Conservation (phyloP, 225 moss, liverwort and hornwort species). For the Physcomitrium patens region DNA sequence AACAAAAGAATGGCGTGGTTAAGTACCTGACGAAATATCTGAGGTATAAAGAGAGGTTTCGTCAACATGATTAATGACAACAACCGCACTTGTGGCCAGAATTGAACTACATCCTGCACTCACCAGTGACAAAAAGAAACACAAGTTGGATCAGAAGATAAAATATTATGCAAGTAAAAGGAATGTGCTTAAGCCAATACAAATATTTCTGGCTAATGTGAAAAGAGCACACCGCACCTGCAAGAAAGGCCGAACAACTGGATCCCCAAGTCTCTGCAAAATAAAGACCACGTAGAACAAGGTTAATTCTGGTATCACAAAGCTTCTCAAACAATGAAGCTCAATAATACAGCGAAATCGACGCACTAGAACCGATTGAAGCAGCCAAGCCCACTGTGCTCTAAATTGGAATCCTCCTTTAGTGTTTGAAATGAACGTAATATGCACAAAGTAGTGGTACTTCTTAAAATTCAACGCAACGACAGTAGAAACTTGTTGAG, state of each 20-base stretch:
- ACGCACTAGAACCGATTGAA: neutral
- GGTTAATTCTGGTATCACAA: neutral
- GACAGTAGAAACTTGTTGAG: neutral
- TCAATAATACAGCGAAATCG: neutral
- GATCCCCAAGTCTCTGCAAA: constrained; percentile 85
- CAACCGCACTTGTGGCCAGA: constrained; percentile 78
- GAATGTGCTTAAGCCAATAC: neutral
- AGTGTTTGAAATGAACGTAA: neutral
- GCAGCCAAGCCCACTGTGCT: neutral
- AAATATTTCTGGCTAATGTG: no score
- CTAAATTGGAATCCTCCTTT: neutral
- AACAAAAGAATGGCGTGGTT: neutral
- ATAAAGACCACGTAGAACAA: constrained; percentile 14
- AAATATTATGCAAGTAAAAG: neutral
- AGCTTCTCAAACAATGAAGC: neutral
- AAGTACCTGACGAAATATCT: constrained; percentile 81
- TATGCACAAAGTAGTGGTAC: neutral
- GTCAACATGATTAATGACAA: constrained; percentile 70
- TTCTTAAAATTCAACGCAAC: neutral
- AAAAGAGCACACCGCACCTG: constrained; percentile 42
- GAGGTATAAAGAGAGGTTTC: constrained; percentile 72
- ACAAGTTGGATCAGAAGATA: neutral
- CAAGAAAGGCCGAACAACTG: constrained; percentile 87
- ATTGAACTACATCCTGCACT: constrained; percentile 89
- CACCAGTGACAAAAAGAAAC: neutral